Conservation (phyloP, 1,284 basidiomycete species). For the Moniliella sp. region DNA sequence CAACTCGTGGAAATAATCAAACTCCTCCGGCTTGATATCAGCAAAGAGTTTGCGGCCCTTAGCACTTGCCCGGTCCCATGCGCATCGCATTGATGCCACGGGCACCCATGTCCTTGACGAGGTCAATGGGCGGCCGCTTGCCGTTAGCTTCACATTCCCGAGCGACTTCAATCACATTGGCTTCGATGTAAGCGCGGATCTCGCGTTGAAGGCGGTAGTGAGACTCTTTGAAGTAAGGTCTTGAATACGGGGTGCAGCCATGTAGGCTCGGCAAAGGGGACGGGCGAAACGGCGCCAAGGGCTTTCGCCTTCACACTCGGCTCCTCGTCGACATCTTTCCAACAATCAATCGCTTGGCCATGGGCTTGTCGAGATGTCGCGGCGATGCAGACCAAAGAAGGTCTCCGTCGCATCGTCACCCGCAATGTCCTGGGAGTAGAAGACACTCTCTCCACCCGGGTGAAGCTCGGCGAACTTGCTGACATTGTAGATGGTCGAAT, state of each 20-base stretch:
- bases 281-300: conserved; percentile 19
- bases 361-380: too few relatives aligned
- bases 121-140: conserved; percentile 26
- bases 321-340: conserved; percentile 27
- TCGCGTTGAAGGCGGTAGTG: conserved; percentile 34
- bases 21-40: conserved; percentile 68
- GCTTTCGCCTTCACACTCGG: conserved; percentile 19
- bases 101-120: conserved; percentile 32
- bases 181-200: conserved; percentile 29
- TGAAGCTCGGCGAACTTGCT: conserved; percentile 29
- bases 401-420: conserved; percentile 30
- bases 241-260: conserved; percentile 22
- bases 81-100: conserved; percentile 58
- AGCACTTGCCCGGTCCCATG: conserved; percentile 56
- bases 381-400: conserved; percentile 36
- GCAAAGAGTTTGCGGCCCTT: conserved; percentile 58
- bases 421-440: conserved; percentile 26
- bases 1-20: conserved; percentile 63
- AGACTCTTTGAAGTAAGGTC: conserved; percentile 34
- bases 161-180: conserved; percentile 10
- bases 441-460: conserved; percentile 29
- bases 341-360: conserved; percentile 23
- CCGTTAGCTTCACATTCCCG: conserved; percentile 25
- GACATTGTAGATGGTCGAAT: conserved; percentile 29
- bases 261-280: conserved; percentile 30